Conservation (phyloP, 225 moss, liverwort and hornwort genomes). For the Bryoerythrophyllum caledonicum region DNA sequence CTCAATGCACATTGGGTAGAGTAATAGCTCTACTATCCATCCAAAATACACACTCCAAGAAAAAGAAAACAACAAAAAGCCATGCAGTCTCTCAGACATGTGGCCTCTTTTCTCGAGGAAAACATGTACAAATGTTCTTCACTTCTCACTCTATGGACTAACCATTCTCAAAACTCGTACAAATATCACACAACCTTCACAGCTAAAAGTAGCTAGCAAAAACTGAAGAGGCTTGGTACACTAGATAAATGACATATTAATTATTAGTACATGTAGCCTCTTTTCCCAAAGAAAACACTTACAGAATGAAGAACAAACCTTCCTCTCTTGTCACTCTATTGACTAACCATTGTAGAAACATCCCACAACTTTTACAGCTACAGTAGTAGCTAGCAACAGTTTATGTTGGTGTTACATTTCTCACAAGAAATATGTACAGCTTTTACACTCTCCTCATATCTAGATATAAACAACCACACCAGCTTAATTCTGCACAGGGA, state of each 20-base stretch:
- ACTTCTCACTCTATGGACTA: neutral
- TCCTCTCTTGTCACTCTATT: no score
- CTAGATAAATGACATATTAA: no score
- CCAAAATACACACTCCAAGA: neutral
- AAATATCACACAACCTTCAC: no score
- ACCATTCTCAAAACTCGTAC: neutral
- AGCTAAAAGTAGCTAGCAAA: no score
- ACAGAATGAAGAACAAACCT: no score
- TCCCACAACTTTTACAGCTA: neutral
- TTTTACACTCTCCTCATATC: neutral
- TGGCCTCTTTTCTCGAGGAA: neutral
- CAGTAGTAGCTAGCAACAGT: no score
- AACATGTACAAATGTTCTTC: neutral
- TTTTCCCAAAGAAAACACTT: no score
- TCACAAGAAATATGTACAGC: neutral
- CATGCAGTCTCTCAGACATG: neutral
- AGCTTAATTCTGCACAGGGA: constrained; percentile 67
- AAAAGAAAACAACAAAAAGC: no score
- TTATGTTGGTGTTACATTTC: no score
- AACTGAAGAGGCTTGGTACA: no score
- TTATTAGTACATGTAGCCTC: no score
- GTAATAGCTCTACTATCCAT: neutral
- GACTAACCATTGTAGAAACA: neutral
- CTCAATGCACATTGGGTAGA: neutral
- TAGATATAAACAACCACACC: neutral